Conservation (phyloP, 2,329 filamentous ascomycete species). For the Fusarium sp. region DNA sequence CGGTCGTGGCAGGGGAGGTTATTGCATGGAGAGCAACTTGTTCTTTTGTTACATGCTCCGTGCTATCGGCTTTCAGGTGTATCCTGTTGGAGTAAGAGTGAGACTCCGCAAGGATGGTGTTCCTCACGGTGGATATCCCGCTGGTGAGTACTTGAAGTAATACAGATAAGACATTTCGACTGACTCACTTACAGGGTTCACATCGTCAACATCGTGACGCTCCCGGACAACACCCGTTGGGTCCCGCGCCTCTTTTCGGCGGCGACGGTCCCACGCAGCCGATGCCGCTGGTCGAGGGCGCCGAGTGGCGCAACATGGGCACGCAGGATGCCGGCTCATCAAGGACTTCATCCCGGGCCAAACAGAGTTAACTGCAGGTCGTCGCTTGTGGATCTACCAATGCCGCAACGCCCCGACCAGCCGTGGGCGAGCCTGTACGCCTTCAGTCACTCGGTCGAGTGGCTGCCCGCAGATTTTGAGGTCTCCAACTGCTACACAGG, state of each 20-base stretch:
- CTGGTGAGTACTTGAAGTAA: conserved; percentile 52
- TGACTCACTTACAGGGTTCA: conserved; percentile 55
- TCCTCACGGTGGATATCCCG: conserved; percentile 57
- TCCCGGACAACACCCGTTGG: conserved; percentile 62
- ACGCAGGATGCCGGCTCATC: conserved; percentile 68
- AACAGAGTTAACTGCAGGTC: conserved; percentile 51
- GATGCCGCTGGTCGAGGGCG: conserved; percentile 61
- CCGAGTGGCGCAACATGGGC: conserved; percentile 62
- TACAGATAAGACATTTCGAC: conserved; percentile 16
- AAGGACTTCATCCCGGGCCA: conserved; percentile 61
- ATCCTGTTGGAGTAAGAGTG: conserved; percentile 66
- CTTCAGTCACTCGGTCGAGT: conserved; percentile 73
- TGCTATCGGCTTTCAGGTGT: conserved; percentile 65
- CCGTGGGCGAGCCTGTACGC: conserved; percentile 72
- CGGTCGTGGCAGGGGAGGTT: conserved; percentile 63
- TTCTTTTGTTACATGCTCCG: conserved; percentile 66
- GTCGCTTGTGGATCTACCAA: conserved; percentile 73
- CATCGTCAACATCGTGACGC: conserved; percentile 70
- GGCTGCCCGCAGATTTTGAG: conserved; percentile 70
- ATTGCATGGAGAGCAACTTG: conserved; percentile 70
- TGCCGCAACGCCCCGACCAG: conserved; percentile 61
- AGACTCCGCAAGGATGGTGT: conserved; percentile 54
- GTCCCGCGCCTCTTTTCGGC: conserved; percentile 71
- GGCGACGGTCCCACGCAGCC: conserved; percentile 70
- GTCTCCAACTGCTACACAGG: conserved; percentile 70